Percentiles rank a stretch among this genome's conserved stretches.
Conservation (phyloP, 345 rosid genomes). For the Rhodomyrtus tomentosa region DNA sequence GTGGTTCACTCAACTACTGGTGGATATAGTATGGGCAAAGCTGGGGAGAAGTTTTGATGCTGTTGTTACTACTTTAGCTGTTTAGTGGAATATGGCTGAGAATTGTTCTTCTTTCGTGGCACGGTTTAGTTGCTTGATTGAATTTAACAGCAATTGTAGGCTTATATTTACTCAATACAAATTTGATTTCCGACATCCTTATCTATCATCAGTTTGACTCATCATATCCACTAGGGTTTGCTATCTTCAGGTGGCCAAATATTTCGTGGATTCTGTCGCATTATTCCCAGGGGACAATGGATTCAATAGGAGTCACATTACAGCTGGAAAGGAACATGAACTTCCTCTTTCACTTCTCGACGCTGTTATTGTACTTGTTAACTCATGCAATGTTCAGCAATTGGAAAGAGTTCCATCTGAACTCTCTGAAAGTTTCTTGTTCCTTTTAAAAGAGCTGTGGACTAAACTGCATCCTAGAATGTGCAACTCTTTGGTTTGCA, state of each 20-base stretch:
- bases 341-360: conserved; percentile 17
- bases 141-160: not conserved
- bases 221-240: conserved; percentile 16
- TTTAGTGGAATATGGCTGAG: not conserved
- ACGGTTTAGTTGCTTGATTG: not conserved
- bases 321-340: conserved; percentile 16
- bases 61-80: not conserved
- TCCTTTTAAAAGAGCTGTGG: conserved; percentile 26
- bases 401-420: conserved; percentile 22
- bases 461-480: conserved; percentile 17
- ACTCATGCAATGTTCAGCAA: conserved; percentile 22
- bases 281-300: conserved; percentile 9
- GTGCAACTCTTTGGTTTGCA: conserved; percentile 2
- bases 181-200: not conserved
- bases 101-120: not conserved
- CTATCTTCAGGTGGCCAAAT: conserved; percentile 28
- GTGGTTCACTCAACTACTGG: not conserved
- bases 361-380: conserved; percentile 25
- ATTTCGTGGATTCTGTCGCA: conserved; percentile 3
- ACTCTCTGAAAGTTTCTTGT: conserved; percentile 14
- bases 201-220: not conserved
- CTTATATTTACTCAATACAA: not conserved
- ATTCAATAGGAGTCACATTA: conserved; percentile 2
- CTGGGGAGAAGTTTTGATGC: not conserved
- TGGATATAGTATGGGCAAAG: not conserved